Percentiles rank a stretch among this genome's conserved stretches.
Conservation (phyloP, 805 yeast genomes). For the Candida arabinofermentans region DNA sequence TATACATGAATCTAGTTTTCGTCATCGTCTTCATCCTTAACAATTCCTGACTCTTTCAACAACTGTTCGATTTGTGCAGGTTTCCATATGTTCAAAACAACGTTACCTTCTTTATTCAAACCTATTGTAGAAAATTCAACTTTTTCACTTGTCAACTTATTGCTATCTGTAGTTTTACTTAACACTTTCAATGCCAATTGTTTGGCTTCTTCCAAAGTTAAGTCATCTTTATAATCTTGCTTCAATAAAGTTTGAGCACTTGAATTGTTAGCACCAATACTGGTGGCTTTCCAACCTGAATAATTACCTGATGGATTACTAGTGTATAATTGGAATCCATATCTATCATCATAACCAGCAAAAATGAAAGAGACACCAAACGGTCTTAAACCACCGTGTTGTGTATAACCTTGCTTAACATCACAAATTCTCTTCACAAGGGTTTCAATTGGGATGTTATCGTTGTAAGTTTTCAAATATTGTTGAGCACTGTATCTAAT, state of each 20-base stretch:
- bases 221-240: slow-evolving; percentile 88
- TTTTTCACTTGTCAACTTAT: slow-evolving; percentile 82
- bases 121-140: slow-evolving; percentile 86
- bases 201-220: slow-evolving; percentile 69
- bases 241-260: slow-evolving; percentile 95
- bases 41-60: slow-evolving; percentile 68
- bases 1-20: not conserved
- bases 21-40: slow-evolving; percentile 53
- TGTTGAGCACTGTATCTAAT: slow-evolving; percentile 85
- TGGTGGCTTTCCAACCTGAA: slow-evolving; percentile 97
- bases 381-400: slow-evolving; percentile 97
- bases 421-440: slow-evolving; percentile 88
- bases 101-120: slow-evolving; percentile 42
- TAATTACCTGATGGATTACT: slow-evolving; percentile 97
- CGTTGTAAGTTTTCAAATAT: slow-evolving; percentile 81
- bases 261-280: slow-evolving; percentile 93
- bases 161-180: slow-evolving; percentile 89
- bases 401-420: slow-evolving; percentile 96
- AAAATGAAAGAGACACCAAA: slow-evolving; percentile 95
- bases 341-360: slow-evolving; percentile 91
- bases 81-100: slow-evolving; percentile 71
- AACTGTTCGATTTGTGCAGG: slow-evolving; percentile 73
- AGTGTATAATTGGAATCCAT: slow-evolving; percentile 88
- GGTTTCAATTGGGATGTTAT: slow-evolving; percentile 89
- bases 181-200: slow-evolving; percentile 87